Conservation (phyloP, 2,329 filamentous ascomycete genomes). For the Paraphaeosphaeria minitans region DNA sequence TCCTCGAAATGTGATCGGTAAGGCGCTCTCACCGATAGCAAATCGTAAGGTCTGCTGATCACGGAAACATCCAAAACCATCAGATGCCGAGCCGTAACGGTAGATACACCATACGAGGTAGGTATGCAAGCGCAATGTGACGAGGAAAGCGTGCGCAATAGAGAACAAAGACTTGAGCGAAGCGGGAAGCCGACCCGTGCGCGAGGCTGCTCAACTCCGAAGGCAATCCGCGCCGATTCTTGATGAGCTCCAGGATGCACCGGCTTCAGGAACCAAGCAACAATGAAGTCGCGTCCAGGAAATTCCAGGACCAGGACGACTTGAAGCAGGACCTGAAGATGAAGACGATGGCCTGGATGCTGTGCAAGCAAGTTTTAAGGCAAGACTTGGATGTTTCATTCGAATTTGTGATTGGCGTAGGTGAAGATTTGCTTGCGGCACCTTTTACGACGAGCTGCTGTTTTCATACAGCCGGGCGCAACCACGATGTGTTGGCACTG, state of each 20-base stretch:
- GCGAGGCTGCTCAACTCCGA: background rate
- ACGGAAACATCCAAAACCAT: conserved; percentile 12
- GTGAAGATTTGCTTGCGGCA: conserved; percentile 25
- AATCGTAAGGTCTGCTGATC: conserved; percentile 17
- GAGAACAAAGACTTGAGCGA: background rate
- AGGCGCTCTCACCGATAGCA: background rate
- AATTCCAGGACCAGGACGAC: background rate
- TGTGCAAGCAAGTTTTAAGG: conserved; percentile 9
- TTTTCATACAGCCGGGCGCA: conserved; percentile 11
- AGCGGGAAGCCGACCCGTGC: background rate
- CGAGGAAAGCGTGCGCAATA: conserved; percentile 4
- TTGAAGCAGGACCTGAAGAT: background rate
- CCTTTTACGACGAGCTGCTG: conserved; percentile 11
- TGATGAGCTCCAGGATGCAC: background rate
- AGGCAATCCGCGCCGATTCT: background rate
- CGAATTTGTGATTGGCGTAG: conserved; percentile 18
- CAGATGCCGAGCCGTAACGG: conserved; percentile 12
- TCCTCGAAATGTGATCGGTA: background rate
- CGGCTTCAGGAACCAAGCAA: background rate
- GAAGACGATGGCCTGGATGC: background rate
- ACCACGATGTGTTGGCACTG: background rate
- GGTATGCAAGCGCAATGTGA: conserved; percentile 13
- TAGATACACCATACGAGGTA: conserved; percentile 13
- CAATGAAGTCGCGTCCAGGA: background rate
- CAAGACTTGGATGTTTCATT: conserved; percentile 1